Conservation (phyloP, 495 filamentous ascomycete genomes). For the Usnea hakonensis region DNA sequence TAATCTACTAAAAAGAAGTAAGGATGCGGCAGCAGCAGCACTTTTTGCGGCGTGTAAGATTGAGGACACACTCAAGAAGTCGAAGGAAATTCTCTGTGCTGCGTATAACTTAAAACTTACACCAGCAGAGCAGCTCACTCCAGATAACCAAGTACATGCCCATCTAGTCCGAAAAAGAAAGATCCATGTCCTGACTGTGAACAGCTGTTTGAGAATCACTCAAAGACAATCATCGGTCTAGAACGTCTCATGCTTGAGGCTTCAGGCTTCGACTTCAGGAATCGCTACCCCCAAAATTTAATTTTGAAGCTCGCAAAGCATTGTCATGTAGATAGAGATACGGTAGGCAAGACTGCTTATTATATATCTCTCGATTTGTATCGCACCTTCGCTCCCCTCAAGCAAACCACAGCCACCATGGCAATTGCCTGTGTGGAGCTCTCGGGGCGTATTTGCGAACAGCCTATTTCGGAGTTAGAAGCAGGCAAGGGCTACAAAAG, state of each 20-base stretch:
- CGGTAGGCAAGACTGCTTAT: constrained; percentile 58
- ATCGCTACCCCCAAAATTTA: constrained; percentile 75
- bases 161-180: background rate
- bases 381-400: constrained; percentile 84
- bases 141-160: constrained; percentile 66
- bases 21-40: constrained; percentile 81
- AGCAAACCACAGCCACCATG: constrained; percentile 72
- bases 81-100: constrained; percentile 82
- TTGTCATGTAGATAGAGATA: constrained; percentile 42
- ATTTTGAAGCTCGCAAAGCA: constrained; percentile 63
- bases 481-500: constrained; percentile 39
- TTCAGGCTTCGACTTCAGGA: constrained; percentile 89
- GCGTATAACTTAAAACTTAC: constrained; percentile 74
- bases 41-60: constrained; percentile 93
- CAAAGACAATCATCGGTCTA: constrained; percentile 73
- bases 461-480: constrained; percentile 41
- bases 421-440: constrained; percentile 78
- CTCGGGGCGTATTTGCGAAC: constrained; percentile 55
- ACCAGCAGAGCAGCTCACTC: constrained; percentile 63
- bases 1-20: constrained; percentile 20
- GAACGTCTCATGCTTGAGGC: constrained; percentile 93
- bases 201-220: constrained; percentile 68
- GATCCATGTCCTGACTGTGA: background rate
- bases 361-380: constrained; percentile 82
- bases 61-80: constrained; percentile 96